Evolutionary conservation across 345 rosid genomes (phyloP), one percentile per base, ranked within the genome.

Genomic region (Alliaria petiolata): DNA sequence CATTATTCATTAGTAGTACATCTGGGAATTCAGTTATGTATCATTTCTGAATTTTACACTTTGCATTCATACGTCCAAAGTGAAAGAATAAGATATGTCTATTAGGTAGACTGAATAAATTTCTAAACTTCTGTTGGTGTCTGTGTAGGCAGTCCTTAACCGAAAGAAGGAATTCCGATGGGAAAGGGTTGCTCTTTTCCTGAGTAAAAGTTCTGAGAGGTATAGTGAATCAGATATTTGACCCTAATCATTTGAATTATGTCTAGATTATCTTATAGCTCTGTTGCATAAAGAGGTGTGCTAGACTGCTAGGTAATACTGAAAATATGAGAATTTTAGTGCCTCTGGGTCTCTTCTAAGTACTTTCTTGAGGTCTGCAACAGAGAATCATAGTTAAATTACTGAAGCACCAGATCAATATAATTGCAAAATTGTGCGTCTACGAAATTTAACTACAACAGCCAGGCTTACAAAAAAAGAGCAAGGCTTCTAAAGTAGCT

Each of bases 81-180:
- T 45, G 47, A 34, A 20, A n/a, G n/a, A n/a, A n/a, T n/a, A n/a
- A n/a, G n/a, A n/a, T n/a, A n/a, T n/a, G n/a, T n/a, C n/a, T n/a
- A n/a, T n/a, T n/a, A n/a, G n/a, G n/a, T n/a, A n/a, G n/a, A 60
- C 19, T 53, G 50, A 39, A 28, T 54, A 31, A 69, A 59, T 8
- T 26, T 65, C 33, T 6, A 5, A 28, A 54, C 47, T 6, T 43
- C 25, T 73, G 40, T 39, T 69, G 66, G 51, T 71, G 54, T 72
- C 30, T 78, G 56, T n/a, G n/a, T 70, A 93, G 97, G 97, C 86
- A 56, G 87, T 90, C 64, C 83, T 93, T 44, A 86, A 83, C 73
- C 89, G 68, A 82, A 84, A 72, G 76, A 93, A 89, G 81, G 96
- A 93, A 81, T 89, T 93, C 57, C 89, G 76, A 44, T 93, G 98